phyloP scores from a whole-genome alignment of 257 asterid species.

The Nicotiana obtusifolia region DNA sequence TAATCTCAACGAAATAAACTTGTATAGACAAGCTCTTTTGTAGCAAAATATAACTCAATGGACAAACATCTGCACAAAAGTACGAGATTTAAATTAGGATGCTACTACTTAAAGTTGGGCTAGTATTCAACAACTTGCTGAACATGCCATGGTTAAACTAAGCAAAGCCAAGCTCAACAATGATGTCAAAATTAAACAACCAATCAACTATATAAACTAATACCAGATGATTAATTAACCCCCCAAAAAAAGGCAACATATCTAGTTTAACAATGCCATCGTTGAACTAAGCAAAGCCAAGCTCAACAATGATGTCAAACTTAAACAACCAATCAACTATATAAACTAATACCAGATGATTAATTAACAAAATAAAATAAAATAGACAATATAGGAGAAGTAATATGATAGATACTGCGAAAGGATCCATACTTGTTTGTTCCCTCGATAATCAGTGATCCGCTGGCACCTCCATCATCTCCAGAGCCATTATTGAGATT shows the following conservation, averaged over 20 bases:
- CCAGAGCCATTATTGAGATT: conserved; percentile 25
- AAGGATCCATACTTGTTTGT: conserved; percentile 38
- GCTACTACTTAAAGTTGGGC: background rate
- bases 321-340: background rate
- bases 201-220: background rate
- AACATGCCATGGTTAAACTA: background rate
- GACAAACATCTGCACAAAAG: background rate
- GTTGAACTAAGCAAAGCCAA: background rate
- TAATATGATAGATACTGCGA: background rate
- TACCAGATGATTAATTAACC: background rate
- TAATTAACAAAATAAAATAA: background rate
- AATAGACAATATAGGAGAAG: background rate
- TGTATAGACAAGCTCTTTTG: background rate
- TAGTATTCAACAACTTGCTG: background rate
- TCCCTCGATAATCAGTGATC: conserved; percentile 41
- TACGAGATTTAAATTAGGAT: background rate
- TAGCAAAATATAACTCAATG: background rate
- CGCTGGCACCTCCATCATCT: conserved; percentile 38
- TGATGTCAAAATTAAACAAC: background rate
- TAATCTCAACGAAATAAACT: background rate
- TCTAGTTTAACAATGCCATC: background rate
- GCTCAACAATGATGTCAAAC: background rate
- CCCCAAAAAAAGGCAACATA: too few relatives aligned
- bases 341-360: background rate
- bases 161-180: background rate